phyloP scores from a whole-genome alignment of 371 early-diverging fungal species.

The Dichotomocladium elegans region DNA sequence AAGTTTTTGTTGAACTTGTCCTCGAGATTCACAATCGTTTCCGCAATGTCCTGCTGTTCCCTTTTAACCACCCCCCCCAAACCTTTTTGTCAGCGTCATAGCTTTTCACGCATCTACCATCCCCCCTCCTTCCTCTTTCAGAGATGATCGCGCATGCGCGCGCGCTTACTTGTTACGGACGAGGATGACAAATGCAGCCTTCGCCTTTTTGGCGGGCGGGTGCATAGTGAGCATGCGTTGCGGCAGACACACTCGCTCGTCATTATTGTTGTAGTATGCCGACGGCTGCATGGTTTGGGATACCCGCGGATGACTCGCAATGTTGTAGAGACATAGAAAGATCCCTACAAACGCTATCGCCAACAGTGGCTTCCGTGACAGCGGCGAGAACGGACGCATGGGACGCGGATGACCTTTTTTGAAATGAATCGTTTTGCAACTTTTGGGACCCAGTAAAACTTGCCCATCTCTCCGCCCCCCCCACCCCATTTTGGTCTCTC shows the following conservation, averaged over 20 bases:
- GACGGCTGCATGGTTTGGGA: constrained; percentile 33
- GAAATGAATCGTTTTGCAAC: no score
- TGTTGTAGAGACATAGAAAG: constrained; percentile 33
- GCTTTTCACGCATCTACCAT: not conserved
- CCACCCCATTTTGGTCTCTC: no score
- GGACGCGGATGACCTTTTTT: not conserved
- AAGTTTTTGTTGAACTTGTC: constrained; percentile 49
- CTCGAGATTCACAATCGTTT: constrained; percentile 37
- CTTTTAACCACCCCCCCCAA: constrained; percentile 9
- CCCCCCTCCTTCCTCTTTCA: not conserved
- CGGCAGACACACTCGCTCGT: constrained; percentile 44
- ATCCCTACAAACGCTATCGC: constrained; percentile 24
- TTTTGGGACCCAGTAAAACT: no score
- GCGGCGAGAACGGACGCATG: constrained; percentile 26
- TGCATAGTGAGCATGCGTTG: constrained; percentile 25
- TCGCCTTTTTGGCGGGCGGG: constrained; percentile 43
- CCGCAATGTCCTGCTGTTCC: constrained; percentile 38
- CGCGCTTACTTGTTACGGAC: constrained; percentile 41
- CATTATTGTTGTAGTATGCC: constrained; percentile 45
- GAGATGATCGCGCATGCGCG: constrained; percentile 1
- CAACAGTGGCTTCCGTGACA: constrained; percentile 37
- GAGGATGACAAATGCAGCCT: constrained; percentile 46
- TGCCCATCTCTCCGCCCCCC: no score
- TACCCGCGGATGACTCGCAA: constrained; percentile 44
- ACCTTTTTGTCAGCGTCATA: constrained; percentile 1